Evolutionary conservation across 2,329 filamentous ascomycete species (phyloP).

Genomic region (Alternaria metachromatica): DNA sequence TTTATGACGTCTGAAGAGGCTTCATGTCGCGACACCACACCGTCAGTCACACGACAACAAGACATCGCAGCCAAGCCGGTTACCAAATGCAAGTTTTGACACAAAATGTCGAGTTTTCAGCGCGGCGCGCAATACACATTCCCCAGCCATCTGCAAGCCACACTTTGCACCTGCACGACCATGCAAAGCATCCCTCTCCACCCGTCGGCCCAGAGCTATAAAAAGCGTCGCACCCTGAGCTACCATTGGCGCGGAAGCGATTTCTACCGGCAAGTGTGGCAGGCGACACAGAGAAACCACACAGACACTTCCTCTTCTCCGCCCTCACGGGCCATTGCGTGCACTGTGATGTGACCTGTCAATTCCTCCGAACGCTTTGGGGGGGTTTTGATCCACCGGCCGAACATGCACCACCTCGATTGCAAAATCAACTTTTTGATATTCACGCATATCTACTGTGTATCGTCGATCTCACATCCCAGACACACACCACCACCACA

Average conservation of each 20-base stretch:
- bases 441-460: background rate
- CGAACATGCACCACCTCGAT: background rate
- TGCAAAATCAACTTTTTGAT: background rate
- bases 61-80: constrained; percentile 21
- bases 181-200: constrained; percentile 11
- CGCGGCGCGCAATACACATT: constrained; percentile 16
- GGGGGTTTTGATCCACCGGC: background rate
- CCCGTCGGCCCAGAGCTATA: constrained; percentile 24
- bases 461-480: background rate
- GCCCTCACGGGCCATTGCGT: constrained; percentile 21
- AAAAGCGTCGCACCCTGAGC: constrained; percentile 30
- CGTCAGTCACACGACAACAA: background rate
- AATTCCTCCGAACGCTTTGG: constrained; percentile 4
- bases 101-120: background rate
- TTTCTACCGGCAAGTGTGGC: constrained; percentile 16
- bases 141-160: constrained; percentile 31
- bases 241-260: constrained; percentile 24
- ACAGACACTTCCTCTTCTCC: constrained; percentile 20
- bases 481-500: background rate
- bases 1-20: constrained; percentile 9
- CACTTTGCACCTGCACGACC: constrained; percentile 24
- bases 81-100: constrained; percentile 4
- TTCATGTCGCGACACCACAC: background rate
- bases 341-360: background rate
- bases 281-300: constrained; percentile 32